Conservation (phyloP, 306 rosid genomes). For the Spatholobus suberectus region DNA sequence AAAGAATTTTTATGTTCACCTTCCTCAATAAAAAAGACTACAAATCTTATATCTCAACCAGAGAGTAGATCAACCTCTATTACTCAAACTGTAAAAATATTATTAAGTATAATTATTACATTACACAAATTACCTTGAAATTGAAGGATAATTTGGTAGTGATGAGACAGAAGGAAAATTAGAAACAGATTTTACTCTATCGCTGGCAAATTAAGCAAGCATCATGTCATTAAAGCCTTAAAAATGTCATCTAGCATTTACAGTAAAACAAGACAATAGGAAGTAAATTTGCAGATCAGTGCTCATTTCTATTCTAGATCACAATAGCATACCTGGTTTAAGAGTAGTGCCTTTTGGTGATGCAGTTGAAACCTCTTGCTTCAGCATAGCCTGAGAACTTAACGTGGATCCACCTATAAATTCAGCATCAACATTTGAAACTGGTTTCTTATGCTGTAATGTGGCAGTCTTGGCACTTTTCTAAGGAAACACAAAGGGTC, state of each 20-base stretch:
- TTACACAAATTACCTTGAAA: conserved; percentile 64
- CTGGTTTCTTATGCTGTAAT: conserved; percentile 73
- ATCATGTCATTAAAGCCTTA: neutral
- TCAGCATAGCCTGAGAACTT: conserved; percentile 74
- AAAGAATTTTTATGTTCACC: neutral
- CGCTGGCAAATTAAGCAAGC: conserved; percentile 66
- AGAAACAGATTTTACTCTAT: conserved; percentile 86
- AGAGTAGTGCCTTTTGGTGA: conserved; percentile 73
- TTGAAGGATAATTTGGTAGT: conserved; percentile 57
- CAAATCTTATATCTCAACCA: conserved; percentile 23
- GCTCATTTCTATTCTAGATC: neutral
- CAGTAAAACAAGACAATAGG: neutral
- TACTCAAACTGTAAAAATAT: neutral
- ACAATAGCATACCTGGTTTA: conserved; percentile 64
- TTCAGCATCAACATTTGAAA: conserved; percentile 90
- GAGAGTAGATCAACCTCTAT: neutral
- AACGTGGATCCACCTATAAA: conserved; percentile 80
- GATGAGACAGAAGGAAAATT: conserved; percentile 55
- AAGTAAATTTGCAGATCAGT: conserved; percentile 4
- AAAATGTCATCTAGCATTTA: neutral
- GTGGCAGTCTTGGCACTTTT: conserved; percentile 61
- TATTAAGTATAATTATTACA: neutral
- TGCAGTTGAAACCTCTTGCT: conserved; percentile 88
- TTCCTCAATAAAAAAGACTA: neutral
- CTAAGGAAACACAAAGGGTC: conserved; percentile 60